Evolutionary conservation across 129 eudicot genomes (phyloP).

Genomic region (Artemisia annua): DNA sequence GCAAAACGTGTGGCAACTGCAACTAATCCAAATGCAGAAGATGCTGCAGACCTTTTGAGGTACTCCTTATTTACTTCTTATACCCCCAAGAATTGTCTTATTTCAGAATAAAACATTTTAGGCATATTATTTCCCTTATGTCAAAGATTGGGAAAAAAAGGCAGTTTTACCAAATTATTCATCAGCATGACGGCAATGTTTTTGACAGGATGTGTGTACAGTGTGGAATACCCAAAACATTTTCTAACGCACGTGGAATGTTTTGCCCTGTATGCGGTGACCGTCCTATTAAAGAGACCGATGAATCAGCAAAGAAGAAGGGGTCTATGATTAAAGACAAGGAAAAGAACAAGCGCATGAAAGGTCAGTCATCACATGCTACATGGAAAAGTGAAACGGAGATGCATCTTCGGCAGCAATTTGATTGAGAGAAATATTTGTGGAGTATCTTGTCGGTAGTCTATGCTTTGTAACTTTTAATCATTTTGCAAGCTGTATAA

Average conservation of each 20-base stretch:
- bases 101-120: background rate
- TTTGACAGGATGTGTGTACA: constrained; percentile 77
- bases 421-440: constrained; percentile 52
- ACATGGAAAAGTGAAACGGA: constrained; percentile 98
- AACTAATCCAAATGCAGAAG: constrained; percentile 75
- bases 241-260: constrained; percentile 68
- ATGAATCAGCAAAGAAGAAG: constrained; percentile 57
- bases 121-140: background rate
- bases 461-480: constrained; percentile 9
- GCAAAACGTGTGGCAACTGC: constrained; percentile 69
- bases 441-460: background rate
- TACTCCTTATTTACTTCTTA: constrained; percentile 1
- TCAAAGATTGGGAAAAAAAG: background rate
- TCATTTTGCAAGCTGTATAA: constrained; percentile 12
- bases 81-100: background rate
- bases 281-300: constrained; percentile 53
- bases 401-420: constrained; percentile 96
- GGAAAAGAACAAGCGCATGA: constrained; percentile 96
- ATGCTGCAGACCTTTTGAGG: constrained; percentile 91
- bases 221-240: constrained; percentile 94
- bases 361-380: constrained; percentile 97
- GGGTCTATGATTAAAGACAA: constrained; percentile 81
- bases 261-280: constrained; percentile 86
- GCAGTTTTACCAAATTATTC: background rate
- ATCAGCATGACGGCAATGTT: background rate